These are phyloP conservation scores for Termitomyces heimii DNA, from an alignment of 768 basidiomycete species.

Conservation along the genomic window DNA sequence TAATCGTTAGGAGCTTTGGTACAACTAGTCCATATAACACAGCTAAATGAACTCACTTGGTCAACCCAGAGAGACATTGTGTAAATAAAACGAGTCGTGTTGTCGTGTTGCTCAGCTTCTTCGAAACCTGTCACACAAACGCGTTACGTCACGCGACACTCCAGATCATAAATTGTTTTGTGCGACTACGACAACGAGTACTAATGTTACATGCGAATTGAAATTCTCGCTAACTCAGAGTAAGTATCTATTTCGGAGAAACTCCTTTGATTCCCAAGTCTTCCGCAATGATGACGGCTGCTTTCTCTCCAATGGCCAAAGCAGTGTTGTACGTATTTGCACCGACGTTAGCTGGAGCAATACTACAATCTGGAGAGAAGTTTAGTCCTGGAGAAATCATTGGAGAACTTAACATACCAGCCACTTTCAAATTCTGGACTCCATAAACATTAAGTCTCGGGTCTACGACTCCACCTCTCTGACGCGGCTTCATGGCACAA, in stretches of 20 bases:
- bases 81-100: neutral
- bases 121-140: constrained; percentile 5
- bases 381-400: neutral
- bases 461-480: constrained; percentile 58
- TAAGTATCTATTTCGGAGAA: neutral
- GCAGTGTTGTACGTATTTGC: constrained; percentile 38
- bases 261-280: constrained; percentile 32
- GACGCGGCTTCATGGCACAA: constrained; percentile 60
- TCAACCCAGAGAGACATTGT: constrained; percentile 70
- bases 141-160: constrained; percentile 14
- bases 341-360: constrained; percentile 32
- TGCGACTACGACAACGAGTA: too few relatives aligned
- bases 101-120: neutral
- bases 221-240: neutral
- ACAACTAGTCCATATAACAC: neutral
- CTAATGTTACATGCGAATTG: neutral
- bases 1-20: neutral
- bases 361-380: constrained; percentile 27
- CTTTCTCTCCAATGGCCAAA: constrained; percentile 54
- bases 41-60: constrained; percentile 28
- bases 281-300: constrained; percentile 51
- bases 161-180: too few relatives aligned
- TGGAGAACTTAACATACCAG: constrained; percentile 26
- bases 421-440: constrained; percentile 50
- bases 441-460: constrained; percentile 59